Evolutionary conservation across 2,329 filamentous ascomycete genomes (phyloP).

Genomic region (Fusarium sp.): DNA sequence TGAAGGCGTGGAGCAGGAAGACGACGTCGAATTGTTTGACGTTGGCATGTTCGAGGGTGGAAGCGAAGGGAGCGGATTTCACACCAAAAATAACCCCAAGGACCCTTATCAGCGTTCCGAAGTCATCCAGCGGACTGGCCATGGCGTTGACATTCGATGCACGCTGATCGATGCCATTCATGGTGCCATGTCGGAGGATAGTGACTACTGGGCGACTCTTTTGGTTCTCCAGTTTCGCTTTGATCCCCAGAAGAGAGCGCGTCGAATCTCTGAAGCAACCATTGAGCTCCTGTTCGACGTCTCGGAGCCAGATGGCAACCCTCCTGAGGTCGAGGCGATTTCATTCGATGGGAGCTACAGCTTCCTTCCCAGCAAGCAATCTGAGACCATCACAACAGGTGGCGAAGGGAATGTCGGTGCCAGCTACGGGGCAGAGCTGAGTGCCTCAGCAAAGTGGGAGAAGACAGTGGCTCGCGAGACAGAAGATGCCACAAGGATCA

Average conservation of each 20-base stretch:
- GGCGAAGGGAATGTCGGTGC: background rate
- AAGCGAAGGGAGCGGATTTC: constrained; percentile 16
- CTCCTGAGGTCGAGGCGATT: constrained; percentile 3
- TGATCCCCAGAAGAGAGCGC: background rate
- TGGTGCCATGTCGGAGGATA: constrained; percentile 18
- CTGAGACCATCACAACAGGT: background rate
- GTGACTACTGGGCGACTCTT: constrained; percentile 8
- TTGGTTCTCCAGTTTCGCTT: constrained; percentile 12
- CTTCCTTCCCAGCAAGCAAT: background rate
- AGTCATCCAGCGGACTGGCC: constrained; percentile 4
- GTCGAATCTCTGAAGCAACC: constrained; percentile 2
- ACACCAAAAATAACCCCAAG: constrained; percentile 10
- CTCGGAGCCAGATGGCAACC: fast-evolving
- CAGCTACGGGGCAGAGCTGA: background rate
- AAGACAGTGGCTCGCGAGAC: background rate
- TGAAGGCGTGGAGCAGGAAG: background rate
- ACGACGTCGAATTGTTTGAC: background rate
- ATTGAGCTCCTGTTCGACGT: constrained; percentile 10
- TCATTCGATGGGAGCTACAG: constrained; percentile 11
- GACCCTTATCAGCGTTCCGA: constrained; percentile 23
- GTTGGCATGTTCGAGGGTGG: background rate
- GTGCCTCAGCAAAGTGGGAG: background rate
- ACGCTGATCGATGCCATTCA: background rate
- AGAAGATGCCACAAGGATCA: background rate
- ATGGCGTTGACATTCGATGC: constrained; percentile 18